Percentiles rank a stretch among this genome's conserved stretches.
These are phyloP conservation scores for Acidomyces sp. DNA, from an alignment of 495 filamentous ascomycete genomes.

Conservation along the genomic window DNA sequence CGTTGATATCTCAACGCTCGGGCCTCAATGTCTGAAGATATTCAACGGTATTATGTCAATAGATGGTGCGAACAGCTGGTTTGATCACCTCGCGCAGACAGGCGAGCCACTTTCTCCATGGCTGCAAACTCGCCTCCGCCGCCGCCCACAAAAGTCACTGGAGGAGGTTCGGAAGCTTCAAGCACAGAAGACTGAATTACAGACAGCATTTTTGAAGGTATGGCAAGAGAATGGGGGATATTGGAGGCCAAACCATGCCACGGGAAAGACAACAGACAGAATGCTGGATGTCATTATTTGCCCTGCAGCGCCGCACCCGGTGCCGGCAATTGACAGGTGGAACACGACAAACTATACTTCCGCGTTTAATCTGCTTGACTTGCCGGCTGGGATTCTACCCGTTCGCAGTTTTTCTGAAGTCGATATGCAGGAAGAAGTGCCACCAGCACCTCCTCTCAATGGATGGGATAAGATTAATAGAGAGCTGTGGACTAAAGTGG, in stretches of 20 bases:
- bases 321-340: conserved; percentile 49
- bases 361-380: conserved; percentile 48
- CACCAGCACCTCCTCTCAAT: conserved; percentile 28
- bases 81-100: conserved; percentile 41
- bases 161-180: conserved; percentile 38
- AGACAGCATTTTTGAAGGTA: conserved; percentile 42
- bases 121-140: conserved; percentile 37
- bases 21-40: conserved; percentile 40
- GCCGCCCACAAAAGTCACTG: conserved; percentile 31
- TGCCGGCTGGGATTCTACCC: conserved; percentile 46
- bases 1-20: conserved; percentile 35
- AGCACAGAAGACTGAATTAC: conserved; percentile 35
- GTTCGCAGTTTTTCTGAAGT: conserved; percentile 35
- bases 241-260: neutral
- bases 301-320: conserved; percentile 34
- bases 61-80: conserved; percentile 40
- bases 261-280: neutral
- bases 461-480: conserved; percentile 52
- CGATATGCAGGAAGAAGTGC: conserved; percentile 40
- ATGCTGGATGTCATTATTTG: conserved; percentile 29
- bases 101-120: conserved; percentile 47
- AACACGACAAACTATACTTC: conserved; percentile 50
- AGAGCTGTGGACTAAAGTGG: conserved; percentile 40
- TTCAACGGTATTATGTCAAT: conserved; percentile 42
- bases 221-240: conserved; percentile 33